A percentile compares a stretch with the other conserved stretches of the same genome.
Conservation (phyloP, 345 rosid species). For the Excoecaria agallocha region DNA sequence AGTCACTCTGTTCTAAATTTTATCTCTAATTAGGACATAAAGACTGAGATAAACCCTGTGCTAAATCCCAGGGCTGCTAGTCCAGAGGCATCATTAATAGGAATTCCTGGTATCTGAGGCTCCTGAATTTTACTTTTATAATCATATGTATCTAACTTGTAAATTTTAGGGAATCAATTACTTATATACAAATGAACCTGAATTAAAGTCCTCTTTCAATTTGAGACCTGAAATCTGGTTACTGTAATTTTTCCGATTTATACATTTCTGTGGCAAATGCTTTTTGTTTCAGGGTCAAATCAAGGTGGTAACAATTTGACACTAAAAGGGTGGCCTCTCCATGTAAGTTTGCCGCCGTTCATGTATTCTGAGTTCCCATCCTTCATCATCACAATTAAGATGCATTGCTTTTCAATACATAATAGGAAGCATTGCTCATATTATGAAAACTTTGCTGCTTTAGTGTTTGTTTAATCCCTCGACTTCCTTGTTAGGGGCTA, state of each 20-base stretch:
- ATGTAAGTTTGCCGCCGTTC: constrained; percentile 48
- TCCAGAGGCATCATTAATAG: constrained; percentile 87
- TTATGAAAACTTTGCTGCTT: not conserved
- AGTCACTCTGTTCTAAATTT: constrained; percentile 25
- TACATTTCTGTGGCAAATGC: constrained; percentile 14
- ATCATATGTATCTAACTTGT: constrained; percentile 9
- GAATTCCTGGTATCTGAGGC: constrained; percentile 69
- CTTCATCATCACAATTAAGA: not conserved
- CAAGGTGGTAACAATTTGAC: constrained; percentile 88
- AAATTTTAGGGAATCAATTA: constrained; percentile 9
- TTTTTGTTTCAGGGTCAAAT: constrained; percentile 62
- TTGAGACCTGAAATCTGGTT: not conserved
- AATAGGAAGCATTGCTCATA: not conserved
- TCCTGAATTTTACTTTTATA: constrained; percentile 8
- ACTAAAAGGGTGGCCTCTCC: constrained; percentile 93
- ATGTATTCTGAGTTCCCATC: not conserved
- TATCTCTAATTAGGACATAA: constrained; percentile 67
- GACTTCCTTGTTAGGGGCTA: constrained; percentile 48
- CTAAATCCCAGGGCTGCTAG: constrained; percentile 81
- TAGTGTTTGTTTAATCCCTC: constrained; percentile 14
- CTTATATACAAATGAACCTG: constrained; percentile 4
- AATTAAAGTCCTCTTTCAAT: not conserved
- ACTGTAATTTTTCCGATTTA: not conserved
- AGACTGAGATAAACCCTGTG: constrained; percentile 81
- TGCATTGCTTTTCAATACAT: not conserved